Percentiles rank a stretch among this genome's conserved stretches.
phyloP scores from a whole-genome alignment of 192 early-diverging fungal species.

The Phycomyces nitens region DNA sequence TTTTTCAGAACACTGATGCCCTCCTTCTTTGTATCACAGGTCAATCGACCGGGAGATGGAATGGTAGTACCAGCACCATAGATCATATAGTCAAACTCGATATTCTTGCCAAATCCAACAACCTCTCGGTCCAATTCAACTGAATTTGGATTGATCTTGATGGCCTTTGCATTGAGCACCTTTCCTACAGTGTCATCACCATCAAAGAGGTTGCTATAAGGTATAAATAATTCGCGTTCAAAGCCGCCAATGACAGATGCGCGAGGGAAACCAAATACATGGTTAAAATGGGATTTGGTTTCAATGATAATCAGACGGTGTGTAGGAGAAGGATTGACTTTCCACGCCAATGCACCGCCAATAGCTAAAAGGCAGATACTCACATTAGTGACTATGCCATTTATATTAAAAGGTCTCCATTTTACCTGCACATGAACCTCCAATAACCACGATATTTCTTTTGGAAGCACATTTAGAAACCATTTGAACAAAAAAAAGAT shows the following conservation, averaged over 20 bases:
- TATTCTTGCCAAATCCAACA: slow-evolving; percentile 39
- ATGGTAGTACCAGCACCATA: slow-evolving; percentile 51
- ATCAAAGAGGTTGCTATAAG: slow-evolving; percentile 47
- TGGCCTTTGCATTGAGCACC: slow-evolving; percentile 48
- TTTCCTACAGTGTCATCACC: slow-evolving; percentile 35
- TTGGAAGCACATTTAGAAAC: background rate
- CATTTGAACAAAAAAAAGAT: background rate
- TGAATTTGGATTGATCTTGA: slow-evolving; percentile 39
- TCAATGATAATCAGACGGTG: slow-evolving; percentile 59
- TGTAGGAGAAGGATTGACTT: slow-evolving; percentile 31
- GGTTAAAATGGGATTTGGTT: slow-evolving; percentile 53
- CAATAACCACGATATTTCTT: slow-evolving; percentile 44
- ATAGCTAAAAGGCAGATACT: slow-evolving; percentile 20
- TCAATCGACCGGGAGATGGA: slow-evolving; percentile 45
- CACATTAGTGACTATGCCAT: background rate
- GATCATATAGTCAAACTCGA: slow-evolving; percentile 54
- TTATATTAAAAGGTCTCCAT: no score
- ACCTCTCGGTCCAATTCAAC: slow-evolving; percentile 54
- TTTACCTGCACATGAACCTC: slow-evolving; percentile 50
- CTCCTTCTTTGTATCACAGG: slow-evolving; percentile 41
- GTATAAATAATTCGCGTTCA: slow-evolving; percentile 57
- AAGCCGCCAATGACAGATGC: slow-evolving; percentile 52
- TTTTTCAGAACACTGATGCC: slow-evolving; percentile 38
- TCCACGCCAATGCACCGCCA: slow-evolving; percentile 27
- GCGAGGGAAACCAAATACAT: slow-evolving; percentile 63